These are phyloP conservation scores for Pythium phragmiticola DNA, from an alignment of 352 stramenopile genomes.

Conservation along the genomic window DNA sequence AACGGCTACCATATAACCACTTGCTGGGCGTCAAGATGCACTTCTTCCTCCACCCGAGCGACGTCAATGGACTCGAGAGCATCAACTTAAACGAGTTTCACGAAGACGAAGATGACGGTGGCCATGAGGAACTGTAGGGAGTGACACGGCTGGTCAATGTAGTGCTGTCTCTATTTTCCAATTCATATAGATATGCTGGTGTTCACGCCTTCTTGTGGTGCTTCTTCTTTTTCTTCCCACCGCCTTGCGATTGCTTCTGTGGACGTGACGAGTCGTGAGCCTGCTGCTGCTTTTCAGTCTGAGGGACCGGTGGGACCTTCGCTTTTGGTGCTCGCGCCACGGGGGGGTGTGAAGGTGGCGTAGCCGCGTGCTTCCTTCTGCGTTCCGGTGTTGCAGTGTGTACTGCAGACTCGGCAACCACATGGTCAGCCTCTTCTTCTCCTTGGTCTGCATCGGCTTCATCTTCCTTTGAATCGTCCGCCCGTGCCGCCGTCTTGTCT, in stretches of 20 bases:
- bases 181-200: not conserved
- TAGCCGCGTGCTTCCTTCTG: not conserved
- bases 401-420: not conserved
- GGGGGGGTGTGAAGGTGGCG: not conserved
- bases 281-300: not conserved
- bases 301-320: not conserved
- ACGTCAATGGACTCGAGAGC: not conserved
- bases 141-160: not conserved
- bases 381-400: not conserved
- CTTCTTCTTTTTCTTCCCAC: constrained; percentile 2
- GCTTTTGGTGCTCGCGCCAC: not conserved
- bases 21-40: not conserved
- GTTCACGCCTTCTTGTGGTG: not conserved
- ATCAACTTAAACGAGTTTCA: not conserved
- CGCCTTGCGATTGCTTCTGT: not conserved
- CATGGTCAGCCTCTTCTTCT: not conserved
- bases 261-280: not conserved
- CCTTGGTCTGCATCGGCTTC: not conserved
- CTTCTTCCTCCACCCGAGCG: not conserved
- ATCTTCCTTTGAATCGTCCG: not conserved
- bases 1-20: not conserved
- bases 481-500: constrained; percentile 24
- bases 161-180: not conserved
- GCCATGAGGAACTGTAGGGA: not conserved
- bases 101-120: not conserved